Percentiles rank a stretch among this genome's conserved stretches.
Conservation (phyloP, 1,284 basidiomycete species). For the Takashimella koratensis region DNA sequence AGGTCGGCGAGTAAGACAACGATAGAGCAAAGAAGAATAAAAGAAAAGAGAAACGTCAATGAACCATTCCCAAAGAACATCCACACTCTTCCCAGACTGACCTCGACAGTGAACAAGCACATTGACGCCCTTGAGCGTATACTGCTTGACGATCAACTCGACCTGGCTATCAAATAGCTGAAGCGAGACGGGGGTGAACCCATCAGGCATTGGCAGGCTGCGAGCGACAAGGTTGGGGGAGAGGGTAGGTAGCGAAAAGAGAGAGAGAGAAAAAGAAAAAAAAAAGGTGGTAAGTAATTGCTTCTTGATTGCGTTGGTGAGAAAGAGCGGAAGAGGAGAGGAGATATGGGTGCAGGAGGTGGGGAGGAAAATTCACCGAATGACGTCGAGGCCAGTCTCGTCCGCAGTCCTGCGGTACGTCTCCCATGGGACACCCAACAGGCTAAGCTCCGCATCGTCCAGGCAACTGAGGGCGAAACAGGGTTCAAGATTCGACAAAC, state of each 20-base stretch:
- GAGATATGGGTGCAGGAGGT: too few relatives aligned
- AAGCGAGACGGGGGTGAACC: conserved; percentile 70
- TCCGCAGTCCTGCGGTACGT: conserved; percentile 67
- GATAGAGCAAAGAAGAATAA: not conserved
- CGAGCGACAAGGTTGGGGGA: not conserved
- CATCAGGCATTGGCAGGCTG: conserved; percentile 87
- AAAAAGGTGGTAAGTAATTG: conserved; percentile 8
- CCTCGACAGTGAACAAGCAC: conserved; percentile 91
- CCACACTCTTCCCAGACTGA: conserved; percentile 13
- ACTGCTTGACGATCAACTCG: conserved; percentile 64
- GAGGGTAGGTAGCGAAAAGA: conserved; percentile 2
- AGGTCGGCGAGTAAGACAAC: conserved; percentile 1
- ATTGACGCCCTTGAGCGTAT: conserved; percentile 69
- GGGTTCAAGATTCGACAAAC: conserved; percentile 4
- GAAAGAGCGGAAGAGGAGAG: not conserved
- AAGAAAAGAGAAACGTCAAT: conserved; percentile 1
- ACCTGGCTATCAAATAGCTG: conserved; percentile 66
- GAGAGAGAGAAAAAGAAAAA: not conserved
- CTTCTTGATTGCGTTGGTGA: not conserved
- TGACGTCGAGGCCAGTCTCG: conserved; percentile 68
- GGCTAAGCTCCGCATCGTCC: conserved; percentile 77
- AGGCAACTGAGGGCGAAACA: conserved; percentile 75
- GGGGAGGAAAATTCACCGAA: conserved; percentile 60
- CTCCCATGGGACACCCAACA: conserved; percentile 77
- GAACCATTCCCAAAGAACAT: not conserved